These are phyloP conservation scores for Agaricus blazei DNA, from an alignment of 768 basidiomycete genomes.

Conservation along the genomic window DNA sequence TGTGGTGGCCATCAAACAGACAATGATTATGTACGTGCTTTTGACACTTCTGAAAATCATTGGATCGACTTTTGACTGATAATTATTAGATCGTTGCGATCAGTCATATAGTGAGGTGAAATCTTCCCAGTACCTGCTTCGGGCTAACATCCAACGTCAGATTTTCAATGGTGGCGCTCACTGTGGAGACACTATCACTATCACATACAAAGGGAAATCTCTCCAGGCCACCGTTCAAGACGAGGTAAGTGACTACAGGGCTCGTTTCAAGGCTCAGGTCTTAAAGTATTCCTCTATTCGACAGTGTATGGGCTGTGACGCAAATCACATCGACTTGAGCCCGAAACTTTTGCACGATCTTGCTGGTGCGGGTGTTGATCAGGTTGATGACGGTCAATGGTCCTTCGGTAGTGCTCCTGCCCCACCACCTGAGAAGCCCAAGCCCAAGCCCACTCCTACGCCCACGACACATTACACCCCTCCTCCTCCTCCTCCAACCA, in stretches of 20 bases:
- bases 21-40: conserved; percentile 26
- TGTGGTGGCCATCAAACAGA: conserved; percentile 27
- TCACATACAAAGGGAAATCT: conserved; percentile 31
- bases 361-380: conserved; percentile 21
- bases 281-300: background rate
- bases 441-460: background rate
- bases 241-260: conserved; percentile 23
- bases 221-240: conserved; percentile 40
- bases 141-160: conserved; percentile 17
- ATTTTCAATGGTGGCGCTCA: conserved; percentile 35
- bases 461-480: background rate
- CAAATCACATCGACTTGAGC: conserved; percentile 42
- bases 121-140: background rate
- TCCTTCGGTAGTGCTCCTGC: conserved; percentile 20
- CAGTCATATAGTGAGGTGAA: conserved; percentile 28
- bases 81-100: conserved; percentile 37
- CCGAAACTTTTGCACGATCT: conserved; percentile 39
- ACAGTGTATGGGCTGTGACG: conserved; percentile 35
- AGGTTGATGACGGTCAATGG: conserved; percentile 39
- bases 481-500: background rate
- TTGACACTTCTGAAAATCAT: background rate
- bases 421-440: conserved; percentile 5
- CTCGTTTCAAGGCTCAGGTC: background rate
- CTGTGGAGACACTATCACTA: conserved; percentile 41
- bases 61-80: background rate